These are phyloP conservation scores for Coniochaeta sp. DNA, from an alignment of 2,329 filamentous ascomycete species.

Conservation along the genomic window DNA sequence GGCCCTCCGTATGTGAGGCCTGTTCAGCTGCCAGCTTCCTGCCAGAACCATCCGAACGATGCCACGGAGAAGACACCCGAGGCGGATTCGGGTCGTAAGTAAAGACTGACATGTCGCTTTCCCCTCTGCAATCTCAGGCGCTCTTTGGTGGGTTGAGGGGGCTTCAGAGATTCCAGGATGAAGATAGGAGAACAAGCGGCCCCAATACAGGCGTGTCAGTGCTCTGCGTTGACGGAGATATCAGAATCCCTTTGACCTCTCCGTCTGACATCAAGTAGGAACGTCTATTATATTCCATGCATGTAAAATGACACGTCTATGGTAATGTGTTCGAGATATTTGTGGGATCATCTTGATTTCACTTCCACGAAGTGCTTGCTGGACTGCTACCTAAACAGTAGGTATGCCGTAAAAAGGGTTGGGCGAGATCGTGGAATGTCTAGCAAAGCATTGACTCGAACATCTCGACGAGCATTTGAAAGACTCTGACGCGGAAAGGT, in stretches of 20 bases:
- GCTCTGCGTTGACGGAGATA: background rate
- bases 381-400: background rate
- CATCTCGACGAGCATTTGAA: background rate
- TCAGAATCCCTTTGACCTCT: background rate
- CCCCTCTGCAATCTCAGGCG: background rate
- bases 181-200: background rate
- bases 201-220: background rate
- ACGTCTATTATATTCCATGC: conserved; percentile 15
- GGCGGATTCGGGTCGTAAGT: conserved; percentile 87
- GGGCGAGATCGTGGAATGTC: background rate
- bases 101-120: conserved; percentile 71
- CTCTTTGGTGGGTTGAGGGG: background rate
- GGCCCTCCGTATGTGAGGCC: conserved; percentile 8
- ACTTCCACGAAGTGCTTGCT: background rate
- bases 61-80: conserved; percentile 86
- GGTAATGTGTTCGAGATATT: conserved; percentile 25
- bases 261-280: conserved; percentile 2
- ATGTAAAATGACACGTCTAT: conserved; percentile 10
- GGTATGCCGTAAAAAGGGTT: background rate
- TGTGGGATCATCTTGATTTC: conserved; percentile 26
- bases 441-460: background rate
- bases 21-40: conserved; percentile 22
- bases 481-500: background rate
- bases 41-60: conserved; percentile 44
- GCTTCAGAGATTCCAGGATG: background rate